Conservation (phyloP, 805 yeast genomes). For the Spathaspora passalidarum region DNA sequence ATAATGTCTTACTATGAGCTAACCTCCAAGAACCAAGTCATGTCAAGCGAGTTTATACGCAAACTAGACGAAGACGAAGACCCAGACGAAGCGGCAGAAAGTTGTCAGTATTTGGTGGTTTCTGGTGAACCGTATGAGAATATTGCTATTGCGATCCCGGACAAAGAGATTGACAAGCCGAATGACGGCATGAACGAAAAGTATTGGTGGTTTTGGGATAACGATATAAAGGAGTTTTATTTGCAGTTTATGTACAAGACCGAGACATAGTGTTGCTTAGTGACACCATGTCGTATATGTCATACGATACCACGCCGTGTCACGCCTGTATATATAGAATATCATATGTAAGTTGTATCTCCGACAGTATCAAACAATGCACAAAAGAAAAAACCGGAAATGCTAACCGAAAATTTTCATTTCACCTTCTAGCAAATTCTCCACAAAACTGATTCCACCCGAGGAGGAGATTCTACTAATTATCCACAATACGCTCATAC, state of each 20-base stretch:
- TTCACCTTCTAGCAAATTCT: not conserved
- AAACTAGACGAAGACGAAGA: slow-evolving; percentile 14
- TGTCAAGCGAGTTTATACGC: slow-evolving; percentile 15
- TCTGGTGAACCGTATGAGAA: slow-evolving; percentile 92
- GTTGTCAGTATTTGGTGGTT: slow-evolving; percentile 68
- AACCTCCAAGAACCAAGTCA: slow-evolving; percentile 35
- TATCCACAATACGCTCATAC: no score
- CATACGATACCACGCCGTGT: no score
- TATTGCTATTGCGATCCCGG: slow-evolving; percentile 71
- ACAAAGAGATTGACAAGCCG: slow-evolving; percentile 45
- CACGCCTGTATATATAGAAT: no score
- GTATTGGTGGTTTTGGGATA: slow-evolving; percentile 75
- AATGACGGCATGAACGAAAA: slow-evolving; percentile 23
- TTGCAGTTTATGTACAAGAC: slow-evolving; percentile 61
- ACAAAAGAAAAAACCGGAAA: not conserved
- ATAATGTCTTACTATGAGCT: slow-evolving; percentile 77
- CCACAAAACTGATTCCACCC: not conserved
- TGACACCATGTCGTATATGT: no score
- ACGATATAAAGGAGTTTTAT: slow-evolving; percentile 63
- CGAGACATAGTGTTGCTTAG: not conserved
- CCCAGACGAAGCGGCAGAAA: slow-evolving; percentile 25
- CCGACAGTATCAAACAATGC: no score
- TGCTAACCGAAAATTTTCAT: not conserved
- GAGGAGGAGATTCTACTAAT: no score
- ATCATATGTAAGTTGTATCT: no score